Conservation (phyloP, 805 yeast genomes). For the Kregervanrija fluxuum region DNA sequence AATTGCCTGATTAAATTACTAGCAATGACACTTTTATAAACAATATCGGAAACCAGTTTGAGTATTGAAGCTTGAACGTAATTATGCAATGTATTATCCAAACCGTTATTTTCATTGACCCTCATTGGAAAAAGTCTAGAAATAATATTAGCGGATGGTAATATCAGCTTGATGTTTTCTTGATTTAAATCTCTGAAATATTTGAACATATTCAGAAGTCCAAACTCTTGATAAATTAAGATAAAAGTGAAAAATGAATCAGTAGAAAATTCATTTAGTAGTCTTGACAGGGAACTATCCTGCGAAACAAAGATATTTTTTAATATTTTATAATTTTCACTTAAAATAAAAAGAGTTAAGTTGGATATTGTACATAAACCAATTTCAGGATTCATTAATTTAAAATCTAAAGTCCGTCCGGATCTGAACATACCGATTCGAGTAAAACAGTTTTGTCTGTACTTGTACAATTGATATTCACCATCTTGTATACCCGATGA, state of each 20-base stretch:
- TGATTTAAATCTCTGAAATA: slow-evolving; percentile 8
- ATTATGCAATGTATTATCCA: slow-evolving; percentile 2
- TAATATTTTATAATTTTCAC: slow-evolving; percentile 12
- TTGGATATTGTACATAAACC: slow-evolving; percentile 17
- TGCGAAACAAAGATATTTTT: slow-evolving; percentile 2
- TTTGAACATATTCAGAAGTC: slow-evolving; percentile 34
- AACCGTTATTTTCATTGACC: not conserved
- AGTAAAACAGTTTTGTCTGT: slow-evolving; percentile 17
- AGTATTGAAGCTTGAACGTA: not conserved
- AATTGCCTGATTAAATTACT: slow-evolving; percentile 26
- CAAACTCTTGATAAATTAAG: slow-evolving; percentile 28
- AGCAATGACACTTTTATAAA: slow-evolving; percentile 20
- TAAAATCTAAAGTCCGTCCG: slow-evolving; percentile 20
- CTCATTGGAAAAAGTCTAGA: slow-evolving; percentile 15
- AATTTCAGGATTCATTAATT: slow-evolving; percentile 19
- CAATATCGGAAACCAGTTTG: slow-evolving; percentile 10
- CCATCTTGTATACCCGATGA: not conserved
- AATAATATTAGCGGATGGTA: slow-evolving; percentile 17
- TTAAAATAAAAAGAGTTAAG: slow-evolving; percentile 15
- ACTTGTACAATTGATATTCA: slow-evolving; percentile 13
- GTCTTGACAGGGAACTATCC: slow-evolving; percentile 10
- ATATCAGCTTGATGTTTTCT: slow-evolving; percentile 17
- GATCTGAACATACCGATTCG: slow-evolving; percentile 22
- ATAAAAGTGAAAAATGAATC: slow-evolving; percentile 14
- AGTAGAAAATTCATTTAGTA: slow-evolving; percentile 7